These are phyloP conservation scores for Scutellaria barbata DNA, from an alignment of 257 asterid genomes.

Conservation along the genomic window DNA sequence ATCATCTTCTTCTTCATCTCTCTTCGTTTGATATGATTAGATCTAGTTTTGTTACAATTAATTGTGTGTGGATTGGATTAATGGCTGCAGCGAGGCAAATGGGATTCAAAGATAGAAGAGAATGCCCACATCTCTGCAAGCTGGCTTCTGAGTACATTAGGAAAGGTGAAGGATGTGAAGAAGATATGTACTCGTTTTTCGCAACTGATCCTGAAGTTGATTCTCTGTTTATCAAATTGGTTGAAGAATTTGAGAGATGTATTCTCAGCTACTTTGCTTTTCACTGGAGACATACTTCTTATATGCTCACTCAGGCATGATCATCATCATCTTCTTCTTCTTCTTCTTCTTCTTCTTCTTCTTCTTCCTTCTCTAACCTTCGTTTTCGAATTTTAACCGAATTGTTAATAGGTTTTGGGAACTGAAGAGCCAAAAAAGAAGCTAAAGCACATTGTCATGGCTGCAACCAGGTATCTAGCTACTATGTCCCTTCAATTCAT, in stretches of 20 bases:
- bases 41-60: background rate
- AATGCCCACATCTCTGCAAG: slow-evolving; percentile 80
- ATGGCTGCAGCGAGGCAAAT: slow-evolving; percentile 78
- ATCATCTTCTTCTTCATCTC: background rate
- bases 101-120: slow-evolving; percentile 76
- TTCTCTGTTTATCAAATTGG: slow-evolving; percentile 87
- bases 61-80: background rate
- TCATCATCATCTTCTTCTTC: too few species aligned
- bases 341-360: too few species aligned
- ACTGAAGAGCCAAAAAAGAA: slow-evolving; percentile 86
- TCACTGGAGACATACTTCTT: slow-evolving; percentile 83
- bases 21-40: background rate
- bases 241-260: slow-evolving; percentile 88
- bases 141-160: slow-evolving; percentile 84
- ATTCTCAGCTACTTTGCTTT: slow-evolving; percentile 91
- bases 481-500: too few species aligned
- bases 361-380: slow-evolving; percentile 14
- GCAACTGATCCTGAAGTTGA: slow-evolving; percentile 71
- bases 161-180: slow-evolving; percentile 79
- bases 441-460: slow-evolving; percentile 86
- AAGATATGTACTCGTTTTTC: slow-evolving; percentile 72
- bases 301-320: slow-evolving; percentile 82
- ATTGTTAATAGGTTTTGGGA: slow-evolving; percentile 54
- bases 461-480: slow-evolving; percentile 76
- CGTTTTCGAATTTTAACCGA: background rate